Percentiles rank a stretch among this genome's conserved stretches.
These are phyloP conservation scores for Papiliotrema flavescens DNA, from an alignment of 1,284 basidiomycete species.

Conservation along the genomic window DNA sequence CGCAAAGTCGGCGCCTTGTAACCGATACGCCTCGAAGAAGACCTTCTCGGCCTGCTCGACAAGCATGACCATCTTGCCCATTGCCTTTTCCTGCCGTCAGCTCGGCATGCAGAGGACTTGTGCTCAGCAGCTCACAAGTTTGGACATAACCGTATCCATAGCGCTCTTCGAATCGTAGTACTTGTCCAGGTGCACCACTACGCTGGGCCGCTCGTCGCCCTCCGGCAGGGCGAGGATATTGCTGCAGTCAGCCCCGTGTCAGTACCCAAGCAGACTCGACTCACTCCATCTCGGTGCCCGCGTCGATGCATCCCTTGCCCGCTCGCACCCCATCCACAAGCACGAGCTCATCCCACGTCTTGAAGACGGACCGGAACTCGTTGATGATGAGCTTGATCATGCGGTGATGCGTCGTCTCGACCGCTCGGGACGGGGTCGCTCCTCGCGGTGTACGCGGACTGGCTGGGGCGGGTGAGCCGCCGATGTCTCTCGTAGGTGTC, in stretches of 20 bases:
- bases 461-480: conserved; percentile 13
- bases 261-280: conserved; percentile 5
- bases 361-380: conserved; percentile 29
- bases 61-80: conserved; percentile 31
- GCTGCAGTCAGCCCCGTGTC: conserved; percentile 13
- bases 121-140: conserved; percentile 29
- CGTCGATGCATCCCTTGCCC: conserved; percentile 38
- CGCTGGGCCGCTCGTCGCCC: conserved; percentile 29
- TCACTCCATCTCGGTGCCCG: conserved; percentile 38
- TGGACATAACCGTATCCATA: conserved; percentile 24
- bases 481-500: conserved; percentile 44
- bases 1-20: conserved; percentile 27
- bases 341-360: conserved; percentile 43
- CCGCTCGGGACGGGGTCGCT: background rate
- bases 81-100: conserved; percentile 26
- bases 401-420: conserved; percentile 42
- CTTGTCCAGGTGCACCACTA: conserved; percentile 23
- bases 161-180: conserved; percentile 16
- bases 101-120: background rate
- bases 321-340: conserved; percentile 37
- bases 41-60: conserved; percentile 41
- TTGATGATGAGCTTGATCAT: conserved; percentile 39
- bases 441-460: background rate
- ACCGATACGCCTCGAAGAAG: conserved; percentile 36
- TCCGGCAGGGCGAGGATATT: conserved; percentile 32